phyloP scores from a whole-genome alignment of 345 rosid genomes.

The Raphanus raphanistrum region DNA sequence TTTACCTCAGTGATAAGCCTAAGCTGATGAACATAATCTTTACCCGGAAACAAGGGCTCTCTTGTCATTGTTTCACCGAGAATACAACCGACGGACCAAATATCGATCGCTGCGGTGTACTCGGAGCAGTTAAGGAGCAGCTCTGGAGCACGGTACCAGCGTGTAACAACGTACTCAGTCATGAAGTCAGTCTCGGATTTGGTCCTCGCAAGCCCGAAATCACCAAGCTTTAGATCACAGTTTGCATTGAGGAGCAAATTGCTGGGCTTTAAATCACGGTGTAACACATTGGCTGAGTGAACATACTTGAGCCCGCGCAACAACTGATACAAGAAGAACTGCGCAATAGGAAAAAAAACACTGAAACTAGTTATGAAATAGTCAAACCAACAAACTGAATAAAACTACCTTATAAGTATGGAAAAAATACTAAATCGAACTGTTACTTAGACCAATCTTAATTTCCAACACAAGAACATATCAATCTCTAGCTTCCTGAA shows the following conservation, averaged over 20 bases:
- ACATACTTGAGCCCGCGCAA: constrained; percentile 88
- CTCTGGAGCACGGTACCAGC: constrained; percentile 49
- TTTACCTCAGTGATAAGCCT: constrained; percentile 81
- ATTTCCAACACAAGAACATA: not conserved
- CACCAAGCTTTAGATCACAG: constrained; percentile 93
- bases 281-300: constrained; percentile 86
- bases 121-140: constrained; percentile 92
- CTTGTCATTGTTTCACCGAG: constrained; percentile 85
- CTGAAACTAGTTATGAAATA: no score
- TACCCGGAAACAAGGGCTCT: constrained; percentile 88
- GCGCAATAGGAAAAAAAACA: constrained; percentile 37
- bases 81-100: constrained; percentile 97
- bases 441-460: not conserved
- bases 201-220: constrained; percentile 94
- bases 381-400: no score
- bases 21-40: constrained; percentile 89
- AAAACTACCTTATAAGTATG: not conserved
- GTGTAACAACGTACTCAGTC: constrained; percentile 52
- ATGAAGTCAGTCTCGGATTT: constrained; percentile 93
- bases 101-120: constrained; percentile 92
- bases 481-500: not conserved
- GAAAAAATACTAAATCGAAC: not conserved
- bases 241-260: constrained; percentile 70
- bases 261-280: constrained; percentile 59
- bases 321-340: constrained; percentile 93